These are phyloP conservation scores for Tricholoma flavovirens DNA, from an alignment of 768 basidiomycete genomes.

Conservation along the genomic window DNA sequence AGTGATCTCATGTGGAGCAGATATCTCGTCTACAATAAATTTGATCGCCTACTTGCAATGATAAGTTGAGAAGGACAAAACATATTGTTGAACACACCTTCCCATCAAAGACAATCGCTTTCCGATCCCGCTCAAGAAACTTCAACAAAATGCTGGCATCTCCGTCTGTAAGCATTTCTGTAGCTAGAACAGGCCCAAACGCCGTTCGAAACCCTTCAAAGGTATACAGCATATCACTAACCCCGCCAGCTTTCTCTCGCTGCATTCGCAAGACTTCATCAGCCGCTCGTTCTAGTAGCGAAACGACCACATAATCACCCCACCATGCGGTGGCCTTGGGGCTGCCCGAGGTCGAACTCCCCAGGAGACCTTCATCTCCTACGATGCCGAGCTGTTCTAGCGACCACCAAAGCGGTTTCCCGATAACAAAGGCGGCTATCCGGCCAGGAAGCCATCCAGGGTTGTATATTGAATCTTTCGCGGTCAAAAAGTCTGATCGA, in stretches of 20 bases:
- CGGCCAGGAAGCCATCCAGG: conserved; percentile 65
- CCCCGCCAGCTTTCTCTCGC: conserved; percentile 34
- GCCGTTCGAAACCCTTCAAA: conserved; percentile 52
- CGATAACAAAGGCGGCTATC: conserved; percentile 65
- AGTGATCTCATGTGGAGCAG: conserved; percentile 46
- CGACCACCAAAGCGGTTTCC: conserved; percentile 83
- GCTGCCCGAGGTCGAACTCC: conserved; percentile 16
- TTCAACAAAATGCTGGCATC: conserved; percentile 70
- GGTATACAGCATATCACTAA: conserved; percentile 59
- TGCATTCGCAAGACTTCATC: conserved; percentile 47
- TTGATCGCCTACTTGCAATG: conserved; percentile 65
- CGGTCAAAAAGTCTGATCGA: conserved; percentile 47
- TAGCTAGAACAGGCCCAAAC: conserved; percentile 42
- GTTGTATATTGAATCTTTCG: conserved; percentile 59
- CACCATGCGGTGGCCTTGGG: conserved; percentile 47
- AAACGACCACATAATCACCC: conserved; percentile 68
- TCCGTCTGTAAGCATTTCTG: conserved; percentile 40
- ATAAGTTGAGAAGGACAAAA: not conserved
- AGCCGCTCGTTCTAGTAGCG: conserved; percentile 62
- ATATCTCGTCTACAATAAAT: conserved; percentile 44
- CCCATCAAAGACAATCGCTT: conserved; percentile 54
- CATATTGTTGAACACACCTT: conserved; percentile 42
- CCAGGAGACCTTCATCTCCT: conserved; percentile 48
- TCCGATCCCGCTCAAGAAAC: conserved; percentile 75
- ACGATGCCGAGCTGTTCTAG: conserved; percentile 74